These are phyloP conservation scores for Trichoderma citrinoviride DNA, from an alignment of 2,329 filamentous ascomycete species.

Conservation along the genomic window DNA sequence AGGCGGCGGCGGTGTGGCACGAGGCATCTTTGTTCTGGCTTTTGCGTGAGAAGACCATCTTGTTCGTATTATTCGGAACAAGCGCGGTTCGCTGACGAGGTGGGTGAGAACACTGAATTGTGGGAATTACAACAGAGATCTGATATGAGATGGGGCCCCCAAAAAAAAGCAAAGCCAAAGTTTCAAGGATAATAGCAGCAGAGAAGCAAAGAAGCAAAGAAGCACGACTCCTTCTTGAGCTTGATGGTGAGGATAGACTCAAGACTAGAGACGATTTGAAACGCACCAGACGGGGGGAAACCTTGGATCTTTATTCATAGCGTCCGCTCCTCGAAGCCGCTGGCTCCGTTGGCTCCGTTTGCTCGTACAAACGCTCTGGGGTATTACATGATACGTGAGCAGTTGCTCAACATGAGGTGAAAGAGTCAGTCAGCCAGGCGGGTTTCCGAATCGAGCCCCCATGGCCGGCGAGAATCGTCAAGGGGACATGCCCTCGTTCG, in stretches of 20 bases:
- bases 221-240: background rate
- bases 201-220: slow-evolving; percentile 6
- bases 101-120: background rate
- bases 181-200: background rate
- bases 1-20: background rate
- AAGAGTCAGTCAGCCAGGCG: background rate
- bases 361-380: too few species aligned
- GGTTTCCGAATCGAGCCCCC: background rate
- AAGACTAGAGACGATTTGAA: background rate
- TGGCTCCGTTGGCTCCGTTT: too few species aligned
- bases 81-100: background rate
- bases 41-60: slow-evolving; percentile 1
- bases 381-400: background rate
- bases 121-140: too few species aligned
- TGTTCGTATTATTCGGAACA: background rate
- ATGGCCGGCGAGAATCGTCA: background rate
- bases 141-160: background rate
- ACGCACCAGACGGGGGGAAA: slow-evolving; percentile 7
- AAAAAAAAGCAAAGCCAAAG: background rate
- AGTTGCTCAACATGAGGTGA: background rate
- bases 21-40: background rate
- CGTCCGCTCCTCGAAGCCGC: background rate
- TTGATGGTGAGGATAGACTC: background rate
- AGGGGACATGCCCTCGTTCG: background rate
- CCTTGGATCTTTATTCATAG: background rate